These are phyloP conservation scores for Posidonia australis DNA, from an alignment of 106 monocot species.

Conservation along the genomic window DNA sequence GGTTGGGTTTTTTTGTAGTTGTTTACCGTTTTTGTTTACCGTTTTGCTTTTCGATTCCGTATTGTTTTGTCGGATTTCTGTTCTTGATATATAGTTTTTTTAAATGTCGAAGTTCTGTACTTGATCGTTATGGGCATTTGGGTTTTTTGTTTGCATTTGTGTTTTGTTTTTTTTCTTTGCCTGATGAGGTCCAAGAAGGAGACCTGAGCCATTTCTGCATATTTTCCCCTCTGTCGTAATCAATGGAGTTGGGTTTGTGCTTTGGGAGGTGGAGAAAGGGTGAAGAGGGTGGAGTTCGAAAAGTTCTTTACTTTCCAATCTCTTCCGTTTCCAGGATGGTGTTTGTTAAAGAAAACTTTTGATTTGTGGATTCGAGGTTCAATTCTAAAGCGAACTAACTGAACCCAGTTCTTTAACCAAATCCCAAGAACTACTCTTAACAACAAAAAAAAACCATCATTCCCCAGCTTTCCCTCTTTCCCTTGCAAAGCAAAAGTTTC, in stretches of 20 bases:
- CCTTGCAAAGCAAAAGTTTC: background rate
- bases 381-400: background rate
- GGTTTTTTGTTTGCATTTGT: background rate
- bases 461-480: background rate
- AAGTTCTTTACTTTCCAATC: no score
- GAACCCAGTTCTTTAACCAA: background rate
- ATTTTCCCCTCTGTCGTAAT: no score
- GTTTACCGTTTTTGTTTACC: background rate
- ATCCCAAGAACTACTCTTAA: background rate
- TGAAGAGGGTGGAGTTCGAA: no score
- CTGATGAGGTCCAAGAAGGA: no score
- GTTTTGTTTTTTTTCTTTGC: background rate
- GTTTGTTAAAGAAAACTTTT: background rate
- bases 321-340: no score
- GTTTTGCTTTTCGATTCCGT: background rate
- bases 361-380: background rate
- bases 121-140: background rate
- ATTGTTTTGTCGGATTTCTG: slow-evolving; percentile 1
- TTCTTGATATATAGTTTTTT: no score
- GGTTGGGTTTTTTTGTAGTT: background rate
- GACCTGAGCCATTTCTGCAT: no score
- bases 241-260: no score
- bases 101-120: no score
- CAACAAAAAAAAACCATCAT: no score
- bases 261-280: no score